A percentile compares a stretch with the other conserved stretches of the same genome.
Conservation (phyloP, 371 early-diverging fungal genomes). For the Mortierella sp. region DNA sequence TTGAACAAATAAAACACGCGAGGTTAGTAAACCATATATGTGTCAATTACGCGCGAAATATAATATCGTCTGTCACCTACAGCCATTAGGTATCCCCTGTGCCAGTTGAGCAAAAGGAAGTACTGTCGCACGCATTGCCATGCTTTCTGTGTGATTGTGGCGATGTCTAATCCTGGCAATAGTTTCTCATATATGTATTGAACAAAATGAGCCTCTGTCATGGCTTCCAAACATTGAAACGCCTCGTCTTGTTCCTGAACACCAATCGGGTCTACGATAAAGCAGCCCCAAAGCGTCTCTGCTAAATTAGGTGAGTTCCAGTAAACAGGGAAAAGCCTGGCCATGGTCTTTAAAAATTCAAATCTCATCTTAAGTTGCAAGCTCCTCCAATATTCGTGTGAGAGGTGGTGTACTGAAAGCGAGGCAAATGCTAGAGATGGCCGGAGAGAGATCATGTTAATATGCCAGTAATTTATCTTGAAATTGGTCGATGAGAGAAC, state of each 20-base stretch:
- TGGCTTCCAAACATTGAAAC: constrained; percentile 53
- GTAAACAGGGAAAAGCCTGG: constrained; percentile 33
- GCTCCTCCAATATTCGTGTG: constrained; percentile 29
- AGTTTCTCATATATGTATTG: constrained; percentile 55
- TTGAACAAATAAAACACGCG: not conserved
- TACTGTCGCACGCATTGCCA: constrained; percentile 57
- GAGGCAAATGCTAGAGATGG: constrained; percentile 30
- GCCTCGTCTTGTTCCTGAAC: constrained; percentile 56
- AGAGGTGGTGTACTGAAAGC: constrained; percentile 19
- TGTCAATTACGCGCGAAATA: not conserved
- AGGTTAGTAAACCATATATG: not conserved
- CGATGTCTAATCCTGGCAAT: constrained; percentile 48
- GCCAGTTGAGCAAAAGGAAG: constrained; percentile 54
- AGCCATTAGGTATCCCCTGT: constrained; percentile 22
- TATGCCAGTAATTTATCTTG: not conserved
- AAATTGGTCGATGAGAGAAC: no score
- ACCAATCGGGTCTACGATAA: constrained; percentile 58
- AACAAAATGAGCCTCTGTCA: constrained; percentile 44
- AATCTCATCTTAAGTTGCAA: constrained; percentile 46
- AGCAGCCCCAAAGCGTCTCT: constrained; percentile 55
- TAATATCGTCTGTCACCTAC: constrained; percentile 21
- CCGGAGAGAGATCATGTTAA: not conserved
- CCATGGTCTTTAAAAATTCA: constrained; percentile 50
- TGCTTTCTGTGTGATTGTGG: constrained; percentile 49
- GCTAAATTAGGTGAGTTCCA: constrained; percentile 53